phyloP scores from a whole-genome alignment of 441 rosid species.

The Isatis lusitanica region DNA sequence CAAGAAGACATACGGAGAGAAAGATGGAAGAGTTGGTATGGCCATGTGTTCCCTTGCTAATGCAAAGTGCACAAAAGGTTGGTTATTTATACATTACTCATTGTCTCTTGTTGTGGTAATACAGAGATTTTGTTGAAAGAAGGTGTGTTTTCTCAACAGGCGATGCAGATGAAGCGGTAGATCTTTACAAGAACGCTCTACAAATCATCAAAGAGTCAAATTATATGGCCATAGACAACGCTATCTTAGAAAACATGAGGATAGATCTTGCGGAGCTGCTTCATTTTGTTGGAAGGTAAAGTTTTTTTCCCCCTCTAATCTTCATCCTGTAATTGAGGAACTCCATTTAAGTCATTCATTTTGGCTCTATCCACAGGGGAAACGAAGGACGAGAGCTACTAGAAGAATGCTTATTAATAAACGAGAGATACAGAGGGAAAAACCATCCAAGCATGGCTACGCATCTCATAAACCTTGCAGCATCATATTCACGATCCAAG shows the following conservation, averaged over 20 bases:
- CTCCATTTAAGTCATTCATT: not conserved
- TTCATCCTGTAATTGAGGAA: not conserved
- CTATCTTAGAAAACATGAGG: slow-evolving; percentile 71
- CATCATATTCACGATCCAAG: slow-evolving; percentile 66
- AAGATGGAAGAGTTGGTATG: slow-evolving; percentile 80
- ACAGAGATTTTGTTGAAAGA: slow-evolving; percentile 1
- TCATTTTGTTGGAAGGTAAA: slow-evolving; percentile 81
- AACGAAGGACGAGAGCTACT: slow-evolving; percentile 79
- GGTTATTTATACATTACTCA: slow-evolving; percentile 1
- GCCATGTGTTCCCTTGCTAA: slow-evolving; percentile 83
- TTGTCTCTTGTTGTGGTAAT: slow-evolving; percentile 2
- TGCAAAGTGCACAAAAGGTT: slow-evolving; percentile 77
- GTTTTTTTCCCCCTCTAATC: not conserved
- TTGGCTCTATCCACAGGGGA: slow-evolving; percentile 44
- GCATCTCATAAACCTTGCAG: slow-evolving; percentile 77
- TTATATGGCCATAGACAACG: slow-evolving; percentile 57
- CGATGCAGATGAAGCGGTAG: slow-evolving; percentile 64
- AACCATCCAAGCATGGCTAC: slow-evolving; percentile 64
- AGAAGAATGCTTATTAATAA: slow-evolving; percentile 75
- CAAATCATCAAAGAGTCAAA: slow-evolving; percentile 63
- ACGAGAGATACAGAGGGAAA: slow-evolving; percentile 67
- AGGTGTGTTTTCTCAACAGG: slow-evolving; percentile 44
- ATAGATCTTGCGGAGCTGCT: slow-evolving; percentile 88
- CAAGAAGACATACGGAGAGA: slow-evolving; percentile 59
- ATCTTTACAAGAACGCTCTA: slow-evolving; percentile 62